Percentiles rank a stretch among this genome's conserved stretches.
These are phyloP conservation scores for Lablab purpureus DNA, from an alignment of 306 rosid genomes.

Conservation along the genomic window DNA sequence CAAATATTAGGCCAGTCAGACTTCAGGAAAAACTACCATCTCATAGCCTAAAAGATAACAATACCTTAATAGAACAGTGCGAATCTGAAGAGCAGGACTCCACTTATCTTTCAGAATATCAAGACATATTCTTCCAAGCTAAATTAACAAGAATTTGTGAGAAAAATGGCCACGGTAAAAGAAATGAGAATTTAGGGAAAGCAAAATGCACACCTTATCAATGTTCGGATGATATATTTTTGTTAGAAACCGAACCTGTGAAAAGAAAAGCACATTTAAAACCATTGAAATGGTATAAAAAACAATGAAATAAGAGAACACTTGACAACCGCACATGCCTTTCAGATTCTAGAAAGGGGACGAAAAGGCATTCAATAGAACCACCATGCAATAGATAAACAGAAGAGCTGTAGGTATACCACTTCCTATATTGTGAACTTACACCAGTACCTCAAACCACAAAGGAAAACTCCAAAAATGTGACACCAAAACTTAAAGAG, in stretches of 20 bases:
- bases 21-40: slow-evolving; percentile 7
- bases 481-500: neutral
- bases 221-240: slow-evolving; percentile 97
- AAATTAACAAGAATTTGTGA: slow-evolving; percentile 39
- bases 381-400: neutral
- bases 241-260: slow-evolving; percentile 92
- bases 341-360: neutral
- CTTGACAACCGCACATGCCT: neutral
- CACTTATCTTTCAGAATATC: slow-evolving; percentile 90
- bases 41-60: slow-evolving; percentile 5
- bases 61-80: slow-evolving; percentile 92
- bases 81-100: slow-evolving; percentile 94
- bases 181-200: slow-evolving; percentile 16
- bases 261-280: slow-evolving; percentile 36
- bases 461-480: slow-evolving; percentile 2
- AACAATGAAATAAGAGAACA: slow-evolving; percentile 28
- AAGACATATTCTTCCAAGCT: slow-evolving; percentile 92
- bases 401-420: slow-evolving; percentile 7
- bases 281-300: slow-evolving; percentile 24
- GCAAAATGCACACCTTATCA: slow-evolving; percentile 80
- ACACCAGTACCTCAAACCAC: neutral
- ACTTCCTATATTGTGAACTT: neutral
- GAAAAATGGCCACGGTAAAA: slow-evolving; percentile 12
- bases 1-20: neutral
- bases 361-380: slow-evolving; percentile 4